Conservation (phyloP, 2,329 filamentous ascomycete species). For the Coniochaeta pulveracea region DNA sequence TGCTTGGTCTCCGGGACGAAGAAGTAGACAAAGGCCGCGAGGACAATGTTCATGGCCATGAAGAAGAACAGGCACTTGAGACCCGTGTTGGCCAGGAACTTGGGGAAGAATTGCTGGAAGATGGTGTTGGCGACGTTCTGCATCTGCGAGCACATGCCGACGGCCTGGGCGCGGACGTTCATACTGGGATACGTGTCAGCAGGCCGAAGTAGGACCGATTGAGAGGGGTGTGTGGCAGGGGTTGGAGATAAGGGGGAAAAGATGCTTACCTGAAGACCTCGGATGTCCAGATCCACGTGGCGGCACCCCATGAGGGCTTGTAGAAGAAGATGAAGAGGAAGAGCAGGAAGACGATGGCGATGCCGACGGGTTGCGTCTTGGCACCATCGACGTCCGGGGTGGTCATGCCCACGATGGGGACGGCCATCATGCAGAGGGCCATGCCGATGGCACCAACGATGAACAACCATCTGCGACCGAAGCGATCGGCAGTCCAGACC, state of each 20-base stretch:
- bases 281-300: constrained; percentile 57
- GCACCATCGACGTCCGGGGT: constrained; percentile 38
- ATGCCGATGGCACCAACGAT: constrained; percentile 59
- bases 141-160: constrained; percentile 48
- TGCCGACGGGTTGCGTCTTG: constrained; percentile 47
- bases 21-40: constrained; percentile 33
- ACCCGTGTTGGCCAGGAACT: constrained; percentile 42
- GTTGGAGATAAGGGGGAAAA: not conserved
- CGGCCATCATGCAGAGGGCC: constrained; percentile 59
- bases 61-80: constrained; percentile 30
- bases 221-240: not conserved
- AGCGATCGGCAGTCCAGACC: constrained; percentile 60
- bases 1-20: constrained; percentile 33
- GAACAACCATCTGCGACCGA: constrained; percentile 58
- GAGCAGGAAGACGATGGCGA: constrained; percentile 51
- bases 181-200: constrained; percentile 24
- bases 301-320: constrained; percentile 56
- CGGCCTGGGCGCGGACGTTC: constrained; percentile 60
- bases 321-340: constrained; percentile 55
- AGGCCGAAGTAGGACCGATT: too few species aligned
- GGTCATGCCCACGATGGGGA: constrained; percentile 26
- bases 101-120: constrained; percentile 58
- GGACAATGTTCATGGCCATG: constrained; percentile 29
- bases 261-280: constrained; percentile 41
- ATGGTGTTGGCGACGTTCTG: constrained; percentile 54